Conservation (phyloP, 192 early-diverging fungal genomes). For the Pecoramyces ruminantium region DNA sequence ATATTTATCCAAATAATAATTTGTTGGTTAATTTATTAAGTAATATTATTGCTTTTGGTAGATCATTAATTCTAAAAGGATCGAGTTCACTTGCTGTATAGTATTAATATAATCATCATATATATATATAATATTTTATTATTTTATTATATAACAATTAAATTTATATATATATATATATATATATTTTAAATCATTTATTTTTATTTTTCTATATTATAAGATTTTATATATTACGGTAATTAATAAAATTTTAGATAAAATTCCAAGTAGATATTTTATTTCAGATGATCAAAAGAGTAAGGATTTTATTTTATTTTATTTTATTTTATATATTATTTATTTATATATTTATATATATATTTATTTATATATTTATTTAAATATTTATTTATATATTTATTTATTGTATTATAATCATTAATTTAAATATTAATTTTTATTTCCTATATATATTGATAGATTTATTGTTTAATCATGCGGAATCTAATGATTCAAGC, state of each 20-base stretch:
- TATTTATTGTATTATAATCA: no score
- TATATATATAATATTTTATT: no score
- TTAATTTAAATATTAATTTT: no score
- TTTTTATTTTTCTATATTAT: no score
- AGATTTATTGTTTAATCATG: background rate
- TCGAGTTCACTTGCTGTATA: background rate
- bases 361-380: no score
- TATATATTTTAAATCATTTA: no score
- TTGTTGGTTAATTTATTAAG: background rate
- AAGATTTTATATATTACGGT: background rate
- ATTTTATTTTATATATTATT: background rate
- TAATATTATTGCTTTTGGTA: background rate
- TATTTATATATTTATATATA: background rate
- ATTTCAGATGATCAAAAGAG: background rate
- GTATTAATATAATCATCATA: background rate
- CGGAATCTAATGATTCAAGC: background rate
- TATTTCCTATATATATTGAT: no score
- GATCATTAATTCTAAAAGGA: background rate
- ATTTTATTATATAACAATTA: no score
- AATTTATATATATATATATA: no score
- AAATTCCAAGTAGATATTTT: background rate
- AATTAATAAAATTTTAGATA: background rate
- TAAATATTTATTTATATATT: no score
- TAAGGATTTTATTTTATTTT: background rate
- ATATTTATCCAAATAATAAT: background rate